phyloP scores from a whole-genome alignment of 2,329 filamentous ascomycete genomes.

The Arachnomyces sp. region DNA sequence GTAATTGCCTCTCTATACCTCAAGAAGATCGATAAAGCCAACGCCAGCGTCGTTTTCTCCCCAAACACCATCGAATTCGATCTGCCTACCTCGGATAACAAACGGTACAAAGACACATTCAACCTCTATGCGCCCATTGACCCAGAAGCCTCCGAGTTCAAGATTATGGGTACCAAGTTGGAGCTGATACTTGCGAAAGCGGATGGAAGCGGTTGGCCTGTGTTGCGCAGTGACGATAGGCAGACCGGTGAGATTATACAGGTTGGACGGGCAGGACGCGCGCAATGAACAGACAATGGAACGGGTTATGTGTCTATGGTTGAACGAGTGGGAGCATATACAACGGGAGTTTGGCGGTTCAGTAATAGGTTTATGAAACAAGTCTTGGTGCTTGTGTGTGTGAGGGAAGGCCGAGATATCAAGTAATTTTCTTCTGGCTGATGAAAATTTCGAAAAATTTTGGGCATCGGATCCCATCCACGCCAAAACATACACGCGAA shows the following conservation, averaged over 20 bases:
- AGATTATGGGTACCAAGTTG: conserved; percentile 80
- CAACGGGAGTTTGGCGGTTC: conserved; percentile 1
- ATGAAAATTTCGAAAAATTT: conserved; percentile 1
- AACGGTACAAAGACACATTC: conserved; percentile 67
- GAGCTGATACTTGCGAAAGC: conserved; percentile 68
- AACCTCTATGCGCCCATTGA: conserved; percentile 72
- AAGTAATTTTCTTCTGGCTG: background rate
- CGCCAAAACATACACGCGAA: background rate
- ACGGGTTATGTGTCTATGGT: background rate
- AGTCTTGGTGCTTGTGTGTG: background rate
- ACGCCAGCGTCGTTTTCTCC: conserved; percentile 62
- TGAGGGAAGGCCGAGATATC: background rate
- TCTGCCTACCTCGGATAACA: conserved; percentile 75
- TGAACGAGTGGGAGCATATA: conserved; percentile 1
- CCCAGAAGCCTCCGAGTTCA: conserved; percentile 63
- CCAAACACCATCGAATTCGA: conserved; percentile 61
- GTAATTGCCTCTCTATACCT: conserved; percentile 91
- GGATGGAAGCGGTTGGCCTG: conserved; percentile 74
- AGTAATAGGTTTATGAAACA: background rate
- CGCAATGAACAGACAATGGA: conserved; percentile 20
- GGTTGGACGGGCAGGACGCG: conserved; percentile 66
- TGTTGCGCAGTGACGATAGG: conserved; percentile 69
- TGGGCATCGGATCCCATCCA: too few species aligned
- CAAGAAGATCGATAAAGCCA: conserved; percentile 88
- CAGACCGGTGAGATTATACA: conserved; percentile 76